These are phyloP conservation scores for Phytophthora aleatoria DNA, from an alignment of 352 stramenopile genomes.

Conservation along the genomic window DNA sequence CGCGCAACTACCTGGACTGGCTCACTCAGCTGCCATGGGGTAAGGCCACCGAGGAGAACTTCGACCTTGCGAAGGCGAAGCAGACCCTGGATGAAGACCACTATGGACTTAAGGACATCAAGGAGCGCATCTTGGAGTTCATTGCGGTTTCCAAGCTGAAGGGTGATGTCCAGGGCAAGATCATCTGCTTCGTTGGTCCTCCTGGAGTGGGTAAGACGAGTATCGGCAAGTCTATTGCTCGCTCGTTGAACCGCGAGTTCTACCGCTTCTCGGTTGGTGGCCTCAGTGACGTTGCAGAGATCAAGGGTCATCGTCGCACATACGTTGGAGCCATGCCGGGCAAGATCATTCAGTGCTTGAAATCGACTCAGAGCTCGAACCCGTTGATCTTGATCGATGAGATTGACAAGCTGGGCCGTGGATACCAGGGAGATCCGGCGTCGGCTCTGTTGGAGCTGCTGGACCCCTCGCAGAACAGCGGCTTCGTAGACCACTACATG, in stretches of 20 bases:
- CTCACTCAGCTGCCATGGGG: conserved; percentile 97
- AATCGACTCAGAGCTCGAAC: conserved; percentile 96
- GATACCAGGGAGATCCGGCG: conserved; percentile 94
- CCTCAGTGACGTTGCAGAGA: conserved; percentile 96
- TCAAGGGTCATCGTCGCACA: conserved; percentile 98
- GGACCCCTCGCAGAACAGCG: conserved; percentile 97
- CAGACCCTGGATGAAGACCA: conserved; percentile 97
- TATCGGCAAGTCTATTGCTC: conserved; percentile 97
- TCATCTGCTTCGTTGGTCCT: conserved; percentile 96
- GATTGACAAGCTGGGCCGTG: conserved; percentile 90
- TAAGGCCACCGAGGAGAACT: conserved; percentile 95
- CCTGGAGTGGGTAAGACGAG: conserved; percentile 94
- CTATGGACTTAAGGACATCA: conserved; percentile 98
- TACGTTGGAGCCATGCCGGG: conserved; percentile 99
- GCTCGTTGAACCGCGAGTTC: conserved; percentile 97
- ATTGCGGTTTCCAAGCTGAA: conserved; percentile 98
- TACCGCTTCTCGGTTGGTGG: conserved; percentile 98
- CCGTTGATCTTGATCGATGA: conserved; percentile 99
- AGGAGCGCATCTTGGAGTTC: conserved; percentile 99
- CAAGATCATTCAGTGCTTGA: conserved; percentile 99
- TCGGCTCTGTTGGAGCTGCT: conserved; percentile 97
- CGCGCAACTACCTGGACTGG: conserved; percentile 99
- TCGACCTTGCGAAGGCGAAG: conserved; percentile 94
- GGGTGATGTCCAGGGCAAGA: conserved; percentile 97
- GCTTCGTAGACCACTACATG: conserved; percentile 98